Evolutionary conservation across 306 rosid species (phyloP).

Genomic region (Quercus aquifolioides): DNA sequence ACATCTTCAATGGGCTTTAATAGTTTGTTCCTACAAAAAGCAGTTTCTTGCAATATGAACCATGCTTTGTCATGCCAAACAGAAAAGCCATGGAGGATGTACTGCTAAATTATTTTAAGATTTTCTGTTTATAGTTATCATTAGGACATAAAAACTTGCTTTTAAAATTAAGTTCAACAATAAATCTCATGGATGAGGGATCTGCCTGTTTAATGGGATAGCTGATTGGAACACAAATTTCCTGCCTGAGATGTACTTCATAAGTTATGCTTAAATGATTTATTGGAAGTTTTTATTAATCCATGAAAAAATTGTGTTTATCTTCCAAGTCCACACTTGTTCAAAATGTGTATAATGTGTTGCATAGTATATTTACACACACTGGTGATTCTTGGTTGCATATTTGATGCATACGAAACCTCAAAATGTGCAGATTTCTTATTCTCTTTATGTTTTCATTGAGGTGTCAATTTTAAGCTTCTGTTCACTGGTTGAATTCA

Average conservation of each 20-base stretch:
- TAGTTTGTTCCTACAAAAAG: constrained; percentile 9
- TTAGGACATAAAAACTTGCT: neutral
- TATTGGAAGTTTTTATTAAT: no score
- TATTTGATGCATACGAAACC: neutral
- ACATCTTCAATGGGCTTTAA: constrained; percentile 1
- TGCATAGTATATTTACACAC: neutral
- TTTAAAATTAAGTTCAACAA: neutral
- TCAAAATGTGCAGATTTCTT: neutral
- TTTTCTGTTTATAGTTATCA: neutral
- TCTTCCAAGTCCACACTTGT: neutral
- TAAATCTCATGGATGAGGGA: neutral
- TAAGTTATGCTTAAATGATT: no score
- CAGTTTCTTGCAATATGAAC: constrained; percentile 16
- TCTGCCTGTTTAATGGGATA: no score
- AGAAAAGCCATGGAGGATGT: constrained; percentile 5
- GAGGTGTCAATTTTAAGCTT: constrained; percentile 3
- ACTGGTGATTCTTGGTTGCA: no score
- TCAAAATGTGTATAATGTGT: neutral
- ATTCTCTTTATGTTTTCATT: neutral
- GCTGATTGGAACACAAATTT: no score
- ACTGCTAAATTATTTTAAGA: neutral
- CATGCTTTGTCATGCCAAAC: constrained; percentile 4
- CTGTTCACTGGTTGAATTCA: neutral
- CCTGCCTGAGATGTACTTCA: no score
- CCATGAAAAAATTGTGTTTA: no score